A percentile compares a stretch with the other conserved stretches of the same genome.
Conservation (phyloP, 176 grass and related monocot genomes). For the Phoenix roebelenii region DNA sequence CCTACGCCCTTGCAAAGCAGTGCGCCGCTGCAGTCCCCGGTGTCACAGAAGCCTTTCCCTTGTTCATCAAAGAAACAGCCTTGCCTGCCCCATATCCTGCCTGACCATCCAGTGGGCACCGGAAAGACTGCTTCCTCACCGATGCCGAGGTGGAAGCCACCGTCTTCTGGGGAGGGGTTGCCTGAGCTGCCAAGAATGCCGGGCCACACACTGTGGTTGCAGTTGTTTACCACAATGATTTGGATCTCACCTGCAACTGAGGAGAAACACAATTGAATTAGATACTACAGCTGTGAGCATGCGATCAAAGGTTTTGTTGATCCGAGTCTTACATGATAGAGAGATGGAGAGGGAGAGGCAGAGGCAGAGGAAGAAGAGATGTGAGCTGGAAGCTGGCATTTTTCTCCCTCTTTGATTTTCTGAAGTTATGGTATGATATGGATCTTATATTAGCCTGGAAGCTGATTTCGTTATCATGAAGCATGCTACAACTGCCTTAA, state of each 20-base stretch:
- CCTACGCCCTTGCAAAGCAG: conserved; percentile 25
- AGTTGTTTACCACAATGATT: conserved; percentile 95
- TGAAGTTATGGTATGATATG: neutral
- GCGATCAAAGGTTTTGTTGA: neutral
- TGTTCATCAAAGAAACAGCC: conserved; percentile 61
- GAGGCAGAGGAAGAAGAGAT: conserved; percentile 12
- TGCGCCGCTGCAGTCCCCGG: conserved; percentile 24
- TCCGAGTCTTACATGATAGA: conserved; percentile 11
- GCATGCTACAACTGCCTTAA: too few species aligned
- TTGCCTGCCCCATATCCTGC: conserved; percentile 63
- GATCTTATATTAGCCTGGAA: too few species aligned
- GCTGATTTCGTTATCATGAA: too few species aligned
- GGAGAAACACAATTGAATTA: neutral
- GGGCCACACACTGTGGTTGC: conserved; percentile 70
- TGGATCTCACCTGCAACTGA: conserved; percentile 34
- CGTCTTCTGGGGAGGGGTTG: conserved; percentile 48
- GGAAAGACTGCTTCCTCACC: conserved; percentile 56
- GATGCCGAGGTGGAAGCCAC: conserved; percentile 57
- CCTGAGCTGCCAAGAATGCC: conserved; percentile 55
- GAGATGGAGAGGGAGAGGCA: conserved; percentile 8
- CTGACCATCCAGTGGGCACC: conserved; percentile 65
- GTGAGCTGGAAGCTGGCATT: conserved; percentile 1
- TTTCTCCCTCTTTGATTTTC: neutral
- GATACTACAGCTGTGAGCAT: neutral
- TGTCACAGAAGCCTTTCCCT: conserved; percentile 30